Conservation (phyloP, 2,329 filamentous ascomycete genomes). For the Penicillium sp. region DNA sequence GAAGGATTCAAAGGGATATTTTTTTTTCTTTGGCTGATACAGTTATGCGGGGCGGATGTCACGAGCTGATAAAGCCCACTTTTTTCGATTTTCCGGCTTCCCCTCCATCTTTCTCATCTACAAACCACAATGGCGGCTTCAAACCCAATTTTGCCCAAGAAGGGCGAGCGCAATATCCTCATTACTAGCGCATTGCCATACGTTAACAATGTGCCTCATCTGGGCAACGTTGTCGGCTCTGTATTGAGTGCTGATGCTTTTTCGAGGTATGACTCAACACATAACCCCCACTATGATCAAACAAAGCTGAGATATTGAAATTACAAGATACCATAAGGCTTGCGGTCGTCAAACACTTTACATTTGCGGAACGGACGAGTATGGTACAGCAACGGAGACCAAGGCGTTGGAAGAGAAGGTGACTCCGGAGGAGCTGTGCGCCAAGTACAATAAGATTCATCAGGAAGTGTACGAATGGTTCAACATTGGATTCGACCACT, state of each 20-base stretch:
- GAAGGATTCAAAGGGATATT: background rate
- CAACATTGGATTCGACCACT: constrained; percentile 90
- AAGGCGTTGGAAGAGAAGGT: constrained; percentile 88
- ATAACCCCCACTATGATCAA: constrained; percentile 51
- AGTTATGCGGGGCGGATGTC: constrained; percentile 23
- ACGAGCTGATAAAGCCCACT: constrained; percentile 25
- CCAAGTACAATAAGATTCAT: constrained; percentile 90
- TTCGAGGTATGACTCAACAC: constrained; percentile 47
- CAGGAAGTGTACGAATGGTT: constrained; percentile 96
- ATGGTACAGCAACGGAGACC: constrained; percentile 93
- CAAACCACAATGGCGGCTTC: constrained; percentile 27
- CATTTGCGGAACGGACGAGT: constrained; percentile 89
- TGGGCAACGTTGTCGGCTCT: constrained; percentile 85
- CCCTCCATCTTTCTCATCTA: constrained; percentile 26
- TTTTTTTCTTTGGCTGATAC: constrained; percentile 8
- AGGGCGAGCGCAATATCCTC: constrained; percentile 81
- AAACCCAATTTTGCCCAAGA: constrained; percentile 59
- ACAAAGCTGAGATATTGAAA: constrained; percentile 8
- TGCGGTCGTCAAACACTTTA: constrained; percentile 78
- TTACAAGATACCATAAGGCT: constrained; percentile 69
- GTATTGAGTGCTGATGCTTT: constrained; percentile 89
- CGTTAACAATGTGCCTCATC: constrained; percentile 75
- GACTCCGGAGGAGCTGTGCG: constrained; percentile 79
- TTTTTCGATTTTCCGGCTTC: constrained; percentile 62
- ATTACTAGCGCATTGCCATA: constrained; percentile 92